Evolutionary conservation across 164 flowering plant genomes (phyloP).

Genomic region (Aristolochia contorta): DNA sequence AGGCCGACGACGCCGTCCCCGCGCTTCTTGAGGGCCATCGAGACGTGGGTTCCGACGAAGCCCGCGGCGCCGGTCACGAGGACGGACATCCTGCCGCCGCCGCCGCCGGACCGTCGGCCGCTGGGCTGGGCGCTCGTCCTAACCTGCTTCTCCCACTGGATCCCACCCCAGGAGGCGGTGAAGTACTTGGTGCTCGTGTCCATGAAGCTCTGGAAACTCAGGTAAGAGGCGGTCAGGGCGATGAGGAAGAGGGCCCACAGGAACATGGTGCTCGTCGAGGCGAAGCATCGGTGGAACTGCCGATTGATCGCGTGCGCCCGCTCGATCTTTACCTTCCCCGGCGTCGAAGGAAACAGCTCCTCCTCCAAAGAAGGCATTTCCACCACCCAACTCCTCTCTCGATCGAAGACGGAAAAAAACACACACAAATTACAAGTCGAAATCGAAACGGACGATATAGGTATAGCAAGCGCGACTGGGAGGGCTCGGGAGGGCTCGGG

Average conservation of each 20-base stretch:
- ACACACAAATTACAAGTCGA: no score
- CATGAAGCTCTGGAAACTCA: constrained; percentile 13
- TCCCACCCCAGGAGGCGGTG: constrained; percentile 16
- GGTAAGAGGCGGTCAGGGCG: constrained; percentile 15
- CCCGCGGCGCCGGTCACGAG: constrained; percentile 21
- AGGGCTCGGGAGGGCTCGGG: no score
- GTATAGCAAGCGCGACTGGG: no score
- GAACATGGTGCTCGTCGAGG: constrained; percentile 18
- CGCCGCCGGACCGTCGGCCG: constrained; percentile 1
- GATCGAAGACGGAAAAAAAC: neutral
- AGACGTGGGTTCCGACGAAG: constrained; percentile 18
- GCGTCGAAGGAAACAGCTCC: constrained; percentile 29
- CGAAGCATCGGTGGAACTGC: constrained; percentile 14
- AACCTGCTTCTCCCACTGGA: constrained; percentile 20
- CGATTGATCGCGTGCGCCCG: constrained; percentile 17
- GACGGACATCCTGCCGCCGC: constrained; percentile 7
- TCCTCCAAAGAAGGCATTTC: constrained; percentile 16
- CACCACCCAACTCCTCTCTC: neutral
- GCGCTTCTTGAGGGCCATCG: constrained; percentile 18
- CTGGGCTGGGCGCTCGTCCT: constrained; percentile 10
- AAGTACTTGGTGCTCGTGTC: constrained; percentile 11
- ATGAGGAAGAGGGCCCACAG: constrained; percentile 29
- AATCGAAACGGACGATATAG: no score
- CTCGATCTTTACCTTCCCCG: constrained; percentile 35
- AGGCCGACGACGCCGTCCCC: constrained; percentile 22